phyloP scores from a whole-genome alignment of 202 grass and related monocot genomes.

The Eragrostis tef region DNA sequence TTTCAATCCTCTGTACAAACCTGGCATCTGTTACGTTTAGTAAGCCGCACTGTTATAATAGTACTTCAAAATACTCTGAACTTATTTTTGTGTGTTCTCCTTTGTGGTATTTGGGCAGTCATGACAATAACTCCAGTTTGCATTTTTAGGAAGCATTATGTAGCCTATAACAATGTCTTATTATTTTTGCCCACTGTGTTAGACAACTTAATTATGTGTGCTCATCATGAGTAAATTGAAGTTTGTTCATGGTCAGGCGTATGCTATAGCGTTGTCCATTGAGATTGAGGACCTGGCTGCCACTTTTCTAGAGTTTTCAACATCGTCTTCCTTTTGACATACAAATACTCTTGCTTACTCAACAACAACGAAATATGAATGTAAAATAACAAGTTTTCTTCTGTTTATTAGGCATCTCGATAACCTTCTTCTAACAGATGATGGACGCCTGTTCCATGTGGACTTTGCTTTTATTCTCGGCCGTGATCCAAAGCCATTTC shows the following conservation, averaged over 20 bases:
- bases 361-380: background rate
- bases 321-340: too few species aligned
- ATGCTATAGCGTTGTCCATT: conserved; percentile 3
- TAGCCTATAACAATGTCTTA: background rate
- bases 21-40: background rate
- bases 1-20: conserved; percentile 7
- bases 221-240: conserved; percentile 2
- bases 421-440: conserved; percentile 96
- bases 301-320: background rate
- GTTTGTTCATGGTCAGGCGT: conserved; percentile 18
- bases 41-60: conserved; percentile 4
- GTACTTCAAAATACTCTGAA: background rate
- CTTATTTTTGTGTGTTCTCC: conserved; percentile 15
- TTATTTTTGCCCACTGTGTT: conserved; percentile 8
- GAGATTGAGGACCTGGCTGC: conserved; percentile 2
- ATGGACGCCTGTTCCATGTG: conserved; percentile 92
- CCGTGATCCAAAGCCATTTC: conserved; percentile 96
- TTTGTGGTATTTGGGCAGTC: conserved; percentile 5
- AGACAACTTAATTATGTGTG: background rate
- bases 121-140: background rate
- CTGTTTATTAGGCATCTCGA: conserved; percentile 80
- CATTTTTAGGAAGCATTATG: conserved; percentile 32
- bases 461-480: conserved; percentile 96
- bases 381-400: conserved; percentile 46
- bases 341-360: background rate